A percentile compares a stretch with the other conserved stretches of the same genome.
Evolutionary conservation across 140 eudicot genomes (phyloP).

Genomic region (Stevia rebaudiana): DNA sequence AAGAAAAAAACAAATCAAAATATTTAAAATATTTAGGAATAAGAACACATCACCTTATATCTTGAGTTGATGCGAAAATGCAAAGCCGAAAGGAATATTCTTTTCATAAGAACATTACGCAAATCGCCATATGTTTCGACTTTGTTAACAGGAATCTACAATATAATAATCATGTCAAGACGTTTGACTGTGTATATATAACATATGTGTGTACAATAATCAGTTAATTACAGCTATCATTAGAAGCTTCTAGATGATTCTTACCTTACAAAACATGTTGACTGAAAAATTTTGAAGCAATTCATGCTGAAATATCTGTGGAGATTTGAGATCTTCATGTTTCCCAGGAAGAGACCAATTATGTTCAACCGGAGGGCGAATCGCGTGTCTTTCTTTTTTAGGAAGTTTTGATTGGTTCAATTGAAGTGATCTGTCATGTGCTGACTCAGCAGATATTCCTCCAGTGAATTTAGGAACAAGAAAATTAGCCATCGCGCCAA

Average conservation of each 20-base stretch:
- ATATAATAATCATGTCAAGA: slow-evolving; percentile 5
- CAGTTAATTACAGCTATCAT: neutral
- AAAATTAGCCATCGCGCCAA: slow-evolving; percentile 96
- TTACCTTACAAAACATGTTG: slow-evolving; percentile 97
- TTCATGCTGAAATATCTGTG: slow-evolving; percentile 97
- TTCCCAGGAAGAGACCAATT: slow-evolving; percentile 89
- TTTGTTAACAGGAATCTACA: slow-evolving; percentile 90
- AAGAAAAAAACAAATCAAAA: neutral
- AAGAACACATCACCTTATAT: slow-evolving; percentile 61
- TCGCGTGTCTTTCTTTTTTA: slow-evolving; percentile 78
- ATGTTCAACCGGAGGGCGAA: slow-evolving; percentile 97
- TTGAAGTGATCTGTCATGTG: slow-evolving; percentile 59
- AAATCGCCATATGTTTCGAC: slow-evolving; percentile 77
- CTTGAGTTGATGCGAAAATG: slow-evolving; percentile 96
- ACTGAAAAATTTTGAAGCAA: slow-evolving; percentile 87
- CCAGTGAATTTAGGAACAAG: slow-evolving; percentile 95
- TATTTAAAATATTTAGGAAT: neutral
- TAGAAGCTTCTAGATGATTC: slow-evolving; percentile 7
- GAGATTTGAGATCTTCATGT: slow-evolving; percentile 38
- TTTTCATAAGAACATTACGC: slow-evolving; percentile 95
- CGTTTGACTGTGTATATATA: neutral
- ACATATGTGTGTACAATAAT: too few species aligned
- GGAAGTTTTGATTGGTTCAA: slow-evolving; percentile 49
- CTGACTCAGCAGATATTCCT: slow-evolving; percentile 59
- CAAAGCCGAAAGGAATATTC: slow-evolving; percentile 95